Percentiles rank a stretch among this genome's conserved stretches.
These are phyloP conservation scores for Termitomyces sp. DNA, from an alignment of 768 basidiomycete genomes.

Conservation along the genomic window DNA sequence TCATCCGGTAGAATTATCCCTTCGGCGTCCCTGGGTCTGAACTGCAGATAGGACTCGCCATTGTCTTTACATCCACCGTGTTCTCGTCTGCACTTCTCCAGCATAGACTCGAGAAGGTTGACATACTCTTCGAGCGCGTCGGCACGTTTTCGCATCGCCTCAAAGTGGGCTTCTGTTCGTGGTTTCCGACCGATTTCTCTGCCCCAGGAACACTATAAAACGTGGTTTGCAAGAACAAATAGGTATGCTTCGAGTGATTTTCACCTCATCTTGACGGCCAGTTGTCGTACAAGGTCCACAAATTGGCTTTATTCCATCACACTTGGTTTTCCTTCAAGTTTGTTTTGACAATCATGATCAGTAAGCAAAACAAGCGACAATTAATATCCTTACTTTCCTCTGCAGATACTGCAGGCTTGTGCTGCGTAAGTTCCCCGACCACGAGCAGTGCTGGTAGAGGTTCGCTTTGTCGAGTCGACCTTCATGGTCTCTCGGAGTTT, in stretches of 20 bases:
- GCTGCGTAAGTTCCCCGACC: slow-evolving; percentile 30
- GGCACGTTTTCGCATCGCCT: slow-evolving; percentile 35
- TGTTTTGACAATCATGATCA: neutral
- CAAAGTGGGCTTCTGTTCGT: slow-evolving; percentile 39
- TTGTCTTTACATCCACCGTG: slow-evolving; percentile 24
- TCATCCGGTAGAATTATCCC: slow-evolving; percentile 16
- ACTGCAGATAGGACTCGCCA: slow-evolving; percentile 24
- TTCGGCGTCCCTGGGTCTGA: slow-evolving; percentile 21
- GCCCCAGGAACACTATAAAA: slow-evolving; percentile 36
- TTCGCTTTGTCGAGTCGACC: slow-evolving; percentile 17
- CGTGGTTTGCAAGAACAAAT: neutral
- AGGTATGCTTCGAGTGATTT: neutral
- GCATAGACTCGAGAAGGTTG: slow-evolving; percentile 32
- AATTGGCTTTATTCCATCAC: slow-evolving; percentile 37
- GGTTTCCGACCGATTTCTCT: slow-evolving; percentile 34
- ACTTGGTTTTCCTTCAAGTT: slow-evolving; percentile 37
- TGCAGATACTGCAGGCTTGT: slow-evolving; percentile 33
- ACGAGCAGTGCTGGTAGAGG: slow-evolving; percentile 18
- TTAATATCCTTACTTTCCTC: slow-evolving; percentile 29
- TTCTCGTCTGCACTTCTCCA: slow-evolving; percentile 34
- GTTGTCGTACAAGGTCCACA: slow-evolving; percentile 33
- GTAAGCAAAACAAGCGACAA: neutral
- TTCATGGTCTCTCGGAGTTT: slow-evolving; percentile 13
- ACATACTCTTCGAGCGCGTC: slow-evolving; percentile 34
- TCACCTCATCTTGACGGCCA: slow-evolving; percentile 34